Percentiles rank a stretch among this genome's conserved stretches.
Conservation (phyloP, 192 early-diverging fungal species). For the Entophlyctis luteolus region DNA sequence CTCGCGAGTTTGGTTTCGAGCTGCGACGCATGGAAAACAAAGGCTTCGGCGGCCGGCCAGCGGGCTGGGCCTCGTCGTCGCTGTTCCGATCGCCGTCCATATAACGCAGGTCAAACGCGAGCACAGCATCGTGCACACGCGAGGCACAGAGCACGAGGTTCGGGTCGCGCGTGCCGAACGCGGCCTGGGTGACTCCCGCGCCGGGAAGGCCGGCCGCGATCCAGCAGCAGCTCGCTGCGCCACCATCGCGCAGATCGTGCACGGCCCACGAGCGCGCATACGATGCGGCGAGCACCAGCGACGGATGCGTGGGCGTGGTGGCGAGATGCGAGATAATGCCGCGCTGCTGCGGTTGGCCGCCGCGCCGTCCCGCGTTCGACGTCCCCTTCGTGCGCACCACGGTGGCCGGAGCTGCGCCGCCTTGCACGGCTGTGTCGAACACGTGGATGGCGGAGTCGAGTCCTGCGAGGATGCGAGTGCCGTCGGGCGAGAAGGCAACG, state of each 20-base stretch:
- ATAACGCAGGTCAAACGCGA: slow-evolving; percentile 1
- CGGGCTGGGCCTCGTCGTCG: background rate
- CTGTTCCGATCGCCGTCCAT: background rate
- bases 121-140: background rate
- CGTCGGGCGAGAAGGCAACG: background rate
- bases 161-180: background rate
- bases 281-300: background rate
- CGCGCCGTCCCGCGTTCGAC: no score
- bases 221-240: background rate
- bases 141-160: background rate
- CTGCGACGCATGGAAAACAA: background rate
- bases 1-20: background rate
- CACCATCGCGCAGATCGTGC: no score
- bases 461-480: background rate
- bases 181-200: slow-evolving; percentile 10
- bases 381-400: background rate
- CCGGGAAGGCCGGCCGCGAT: slow-evolving; percentile 1
- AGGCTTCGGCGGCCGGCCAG: background rate
- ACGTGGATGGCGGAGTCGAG: background rate
- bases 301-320: slow-evolving; percentile 3
- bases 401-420: background rate
- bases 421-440: slow-evolving; percentile 9
- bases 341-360: background rate
- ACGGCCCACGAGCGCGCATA: background rate
- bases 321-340: slow-evolving; percentile 4